Evolutionary conservation across 345 rosid species (phyloP).

Genomic region (Populus pruinosa): DNA sequence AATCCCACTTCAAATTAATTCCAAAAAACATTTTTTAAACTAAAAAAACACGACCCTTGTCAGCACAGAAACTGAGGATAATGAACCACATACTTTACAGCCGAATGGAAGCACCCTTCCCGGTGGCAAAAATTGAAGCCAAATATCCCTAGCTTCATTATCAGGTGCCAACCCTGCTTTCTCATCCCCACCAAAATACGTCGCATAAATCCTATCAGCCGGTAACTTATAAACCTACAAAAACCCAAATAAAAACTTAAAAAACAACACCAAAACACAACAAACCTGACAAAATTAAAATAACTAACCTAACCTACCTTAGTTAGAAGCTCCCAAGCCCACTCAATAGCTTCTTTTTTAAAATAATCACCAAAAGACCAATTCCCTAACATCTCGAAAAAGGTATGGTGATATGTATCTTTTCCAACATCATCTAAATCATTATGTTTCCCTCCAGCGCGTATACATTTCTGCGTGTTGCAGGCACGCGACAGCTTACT

Average conservation of each 20-base stretch:
- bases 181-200: constrained; percentile 98
- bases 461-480: constrained; percentile 95
- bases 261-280: not conserved
- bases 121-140: constrained; percentile 78
- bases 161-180: constrained; percentile 84
- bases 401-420: constrained; percentile 98
- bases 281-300: not conserved
- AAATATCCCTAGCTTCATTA: constrained; percentile 74
- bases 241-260: not conserved
- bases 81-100: constrained; percentile 60
- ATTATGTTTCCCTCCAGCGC: constrained; percentile 97
- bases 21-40: too few relatives aligned
- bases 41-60: not conserved
- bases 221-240: constrained; percentile 75
- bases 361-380: constrained; percentile 99
- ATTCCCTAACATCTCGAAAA: constrained; percentile 98
- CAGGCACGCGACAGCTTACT: constrained; percentile 76
- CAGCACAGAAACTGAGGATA: not conserved
- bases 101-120: constrained; percentile 83
- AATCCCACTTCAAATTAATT: too few relatives aligned
- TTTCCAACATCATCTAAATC: constrained; percentile 98
- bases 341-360: constrained; percentile 86
- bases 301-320: constrained; percentile 35
- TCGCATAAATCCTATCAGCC: constrained; percentile 74
- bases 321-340: constrained; percentile 97